Base-by-base conservation (phyloP, 179 eudicot species). In the Beta corolliflora region DNA sequence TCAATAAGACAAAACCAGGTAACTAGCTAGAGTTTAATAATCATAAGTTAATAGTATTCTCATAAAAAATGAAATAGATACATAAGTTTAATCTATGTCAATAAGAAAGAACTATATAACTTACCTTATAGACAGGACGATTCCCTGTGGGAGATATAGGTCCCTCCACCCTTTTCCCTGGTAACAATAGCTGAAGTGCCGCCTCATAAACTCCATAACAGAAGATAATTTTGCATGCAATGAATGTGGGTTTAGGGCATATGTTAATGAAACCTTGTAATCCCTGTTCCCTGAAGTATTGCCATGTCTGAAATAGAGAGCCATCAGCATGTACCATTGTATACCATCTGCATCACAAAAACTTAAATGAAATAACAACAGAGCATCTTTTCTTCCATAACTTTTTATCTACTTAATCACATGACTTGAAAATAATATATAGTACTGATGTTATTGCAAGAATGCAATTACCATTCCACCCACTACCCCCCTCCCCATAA, bases 241-340 rank as follows among this genome's bases (percentile, higher is more conserved):
- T 82, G n/a, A 88, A 79, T 53, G 97, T 85, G 61, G 98, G 99
- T 80, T 81, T 96, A 29, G 99, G 98, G 97, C 97, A 96, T 79
- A 96, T 92, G 76, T 87, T 55, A 48, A 89, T 65, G 77, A 94
- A 89, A 59, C 98, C 97, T 72, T 89, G 93, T 69, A 92, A 71
- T 19, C 98, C 94, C 76, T 89, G 78, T 79, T 89, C 83, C 86
- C 80, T 86, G 59, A 94, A 80, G 86, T 88, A 89, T 76, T 81
- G 83, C 65, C 76, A 83, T 54, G 97, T 91, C 84, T 89, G 91
- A 68, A 78, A 71, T 54, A 96, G 56, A 21, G 97, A 96, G 23
- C 99, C 99, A 86, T 96, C 95, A 52, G 94, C 97, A 84, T 96
- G 99, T 45, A 96, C 99, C 98, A 94, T 91, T 10, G 99, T 93